Evolutionary conservation across 495 filamentous ascomycete genomes (phyloP), one percentile per base, ranked within the genome.

Genomic region (Rusavskia elegans): DNA sequence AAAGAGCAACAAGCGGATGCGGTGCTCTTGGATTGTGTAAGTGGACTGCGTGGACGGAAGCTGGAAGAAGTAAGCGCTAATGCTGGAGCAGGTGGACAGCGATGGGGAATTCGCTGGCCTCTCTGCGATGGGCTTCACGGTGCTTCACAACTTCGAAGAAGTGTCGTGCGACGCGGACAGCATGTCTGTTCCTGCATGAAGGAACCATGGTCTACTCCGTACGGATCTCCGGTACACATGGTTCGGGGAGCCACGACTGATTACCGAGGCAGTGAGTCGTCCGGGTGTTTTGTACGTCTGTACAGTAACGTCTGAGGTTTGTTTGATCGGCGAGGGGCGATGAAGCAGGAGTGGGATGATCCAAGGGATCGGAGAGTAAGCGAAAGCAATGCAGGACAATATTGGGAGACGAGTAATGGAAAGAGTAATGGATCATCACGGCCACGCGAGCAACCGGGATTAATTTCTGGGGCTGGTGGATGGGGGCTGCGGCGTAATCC

Each of bases 91-190:
- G 81, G 80, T 85, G 62, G 80, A 83, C 53, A 74, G 76, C 19
- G 83, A 88, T 49, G 82, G 82, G 45, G 76, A 79, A 48, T 75
- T 79, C 53, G 86, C 89, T 57, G 78, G 77, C 51, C 64, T 92
- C 40, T 71, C 76, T 20, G 79, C 78, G 1, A 84, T 92, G 78
- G 85, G 86, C 6, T 90, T 89, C 53, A 80, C 72, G 41, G 76
- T 82, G 48, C 66, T 88, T 53, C 79, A 89, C 64, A 81, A 68
- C 46, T 92, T 84, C 58, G 86, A 92, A 62, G 85, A 92, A 65
- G 75, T 88, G 46, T 82, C 78, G 45, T 89, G 84, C 65, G 79
- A 84, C 49, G 81, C 82, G 21, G 79, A 82, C 36, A 83, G 75
- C 25, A 82, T 78, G 76, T 75, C 72, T 7, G 76, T 78, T 19